A percentile compares a stretch with the other conserved stretches of the same genome.
Evolutionary conservation across 768 basidiomycete genomes (phyloP).

Genomic region (Phaeotremella skinneri): DNA sequence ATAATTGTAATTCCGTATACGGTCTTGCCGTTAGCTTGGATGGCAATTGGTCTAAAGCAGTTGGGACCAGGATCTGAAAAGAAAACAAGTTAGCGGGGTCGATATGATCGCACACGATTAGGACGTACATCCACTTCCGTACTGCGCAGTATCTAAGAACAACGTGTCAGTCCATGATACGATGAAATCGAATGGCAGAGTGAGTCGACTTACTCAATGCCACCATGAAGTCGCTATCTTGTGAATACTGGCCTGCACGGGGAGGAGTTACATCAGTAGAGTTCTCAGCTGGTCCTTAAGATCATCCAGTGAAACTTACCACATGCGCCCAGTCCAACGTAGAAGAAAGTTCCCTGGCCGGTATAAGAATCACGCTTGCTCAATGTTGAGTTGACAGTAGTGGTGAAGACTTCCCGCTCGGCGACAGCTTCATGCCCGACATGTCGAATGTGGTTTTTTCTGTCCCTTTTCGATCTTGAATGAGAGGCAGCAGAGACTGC

Average conservation of each 20-base stretch:
- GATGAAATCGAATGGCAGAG: background rate
- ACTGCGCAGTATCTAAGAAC: conserved; percentile 32
- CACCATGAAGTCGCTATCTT: conserved; percentile 38
- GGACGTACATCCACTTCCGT: conserved; percentile 42
- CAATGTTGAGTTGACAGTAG: conserved; percentile 12
- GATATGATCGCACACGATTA: background rate
- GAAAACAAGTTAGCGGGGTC: background rate
- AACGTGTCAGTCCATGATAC: conserved; percentile 1
- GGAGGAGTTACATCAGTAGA: background rate
- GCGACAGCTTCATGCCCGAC: background rate
- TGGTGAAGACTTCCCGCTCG: background rate
- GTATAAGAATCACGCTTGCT: conserved; percentile 15
- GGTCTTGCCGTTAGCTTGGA: conserved; percentile 38
- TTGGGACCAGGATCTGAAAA: conserved; percentile 43
- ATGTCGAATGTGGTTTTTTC: conserved; percentile 10
- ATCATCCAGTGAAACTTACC: conserved; percentile 12
- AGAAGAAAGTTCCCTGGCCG: conserved; percentile 26
- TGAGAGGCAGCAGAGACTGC: conserved; percentile 12
- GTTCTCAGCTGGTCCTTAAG: background rate
- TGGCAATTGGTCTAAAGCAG: conserved; percentile 42
- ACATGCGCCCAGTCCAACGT: conserved; percentile 29
- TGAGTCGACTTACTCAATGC: conserved; percentile 28
- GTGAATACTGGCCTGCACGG: conserved; percentile 29
- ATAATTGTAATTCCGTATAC: conserved; percentile 35
- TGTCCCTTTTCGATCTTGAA: conserved; percentile 9